phyloP scores from a whole-genome alignment of 1,284 basidiomycete genomes.

The Microbotryomycetes sp. region DNA sequence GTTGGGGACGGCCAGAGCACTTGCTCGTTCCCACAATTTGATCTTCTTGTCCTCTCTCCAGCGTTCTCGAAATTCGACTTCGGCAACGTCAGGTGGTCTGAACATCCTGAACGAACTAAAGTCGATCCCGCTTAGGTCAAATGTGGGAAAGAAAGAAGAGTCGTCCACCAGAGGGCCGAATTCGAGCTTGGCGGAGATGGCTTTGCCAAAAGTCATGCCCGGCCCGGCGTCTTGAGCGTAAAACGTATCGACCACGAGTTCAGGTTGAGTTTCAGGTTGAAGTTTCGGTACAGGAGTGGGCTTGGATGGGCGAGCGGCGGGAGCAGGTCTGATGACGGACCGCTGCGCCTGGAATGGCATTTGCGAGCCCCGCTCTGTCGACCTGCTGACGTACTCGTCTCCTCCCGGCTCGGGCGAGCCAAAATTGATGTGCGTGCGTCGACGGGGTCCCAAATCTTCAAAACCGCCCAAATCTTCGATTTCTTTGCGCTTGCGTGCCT shows the following conservation, averaged over 20 bases:
- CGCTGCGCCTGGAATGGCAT: too few species aligned
- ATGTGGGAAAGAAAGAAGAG: background rate
- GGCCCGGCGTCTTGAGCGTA: background rate
- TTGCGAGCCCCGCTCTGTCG: too few species aligned
- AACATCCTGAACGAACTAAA: background rate
- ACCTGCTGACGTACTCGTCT: too few species aligned
- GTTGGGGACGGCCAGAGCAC: background rate
- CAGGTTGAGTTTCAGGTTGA: background rate
- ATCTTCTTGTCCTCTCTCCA: background rate
- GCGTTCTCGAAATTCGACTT: background rate
- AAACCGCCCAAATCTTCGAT: background rate
- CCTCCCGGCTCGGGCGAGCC: background rate
- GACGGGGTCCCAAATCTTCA: background rate
- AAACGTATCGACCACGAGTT: background rate
- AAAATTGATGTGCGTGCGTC: background rate
- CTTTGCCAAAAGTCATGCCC: background rate
- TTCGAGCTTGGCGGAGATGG: background rate
- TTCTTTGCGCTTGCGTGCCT: background rate
- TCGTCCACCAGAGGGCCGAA: background rate
- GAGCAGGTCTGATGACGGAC: too few species aligned
- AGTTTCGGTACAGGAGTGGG: background rate
- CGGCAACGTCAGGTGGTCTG: background rate
- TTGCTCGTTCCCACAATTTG: background rate
- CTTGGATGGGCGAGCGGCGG: background rate
- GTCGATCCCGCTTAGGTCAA: background rate